Percentiles rank a stretch among this genome's conserved stretches.
Evolutionary conservation across 768 basidiomycete species (phyloP).

Genomic region (Mycena polygramma): DNA sequence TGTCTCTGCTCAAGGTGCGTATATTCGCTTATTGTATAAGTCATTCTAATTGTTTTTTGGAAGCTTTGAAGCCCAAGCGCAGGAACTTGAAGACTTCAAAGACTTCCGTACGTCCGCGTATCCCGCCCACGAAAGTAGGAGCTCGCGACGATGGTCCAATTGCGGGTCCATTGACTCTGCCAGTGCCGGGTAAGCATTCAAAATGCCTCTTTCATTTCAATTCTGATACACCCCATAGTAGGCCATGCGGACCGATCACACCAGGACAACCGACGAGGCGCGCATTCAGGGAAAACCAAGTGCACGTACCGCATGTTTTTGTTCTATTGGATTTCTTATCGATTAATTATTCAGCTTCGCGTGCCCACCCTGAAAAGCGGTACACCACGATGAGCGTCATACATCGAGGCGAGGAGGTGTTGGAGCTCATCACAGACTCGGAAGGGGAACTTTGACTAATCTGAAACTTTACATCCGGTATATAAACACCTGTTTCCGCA

Average conservation of each 20-base stretch:
- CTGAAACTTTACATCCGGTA: constrained; percentile 14
- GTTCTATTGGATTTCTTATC: neutral
- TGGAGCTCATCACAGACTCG: constrained; percentile 9
- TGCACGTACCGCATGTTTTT: neutral
- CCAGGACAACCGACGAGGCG: neutral
- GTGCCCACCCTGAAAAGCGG: neutral
- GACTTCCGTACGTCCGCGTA: no score
- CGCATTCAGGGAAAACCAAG: neutral
- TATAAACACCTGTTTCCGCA: constrained; percentile 16
- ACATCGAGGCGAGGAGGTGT: constrained; percentile 14
- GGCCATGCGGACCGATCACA: neutral
- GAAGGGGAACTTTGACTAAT: neutral
- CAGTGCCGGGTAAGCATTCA: no score
- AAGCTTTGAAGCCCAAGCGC: neutral
- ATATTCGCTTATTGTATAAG: no score
- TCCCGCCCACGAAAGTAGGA: neutral
- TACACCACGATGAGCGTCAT: constrained; percentile 19
- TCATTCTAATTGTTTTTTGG: neutral
- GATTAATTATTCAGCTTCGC: neutral
- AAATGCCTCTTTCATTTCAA: no score
- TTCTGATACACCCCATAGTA: neutral
- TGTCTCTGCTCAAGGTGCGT: neutral
- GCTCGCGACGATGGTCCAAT: no score
- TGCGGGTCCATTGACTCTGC: no score
- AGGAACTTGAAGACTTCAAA: no score